phyloP scores from a whole-genome alignment of 768 basidiomycete species.

The Termitomyces sp. region DNA sequence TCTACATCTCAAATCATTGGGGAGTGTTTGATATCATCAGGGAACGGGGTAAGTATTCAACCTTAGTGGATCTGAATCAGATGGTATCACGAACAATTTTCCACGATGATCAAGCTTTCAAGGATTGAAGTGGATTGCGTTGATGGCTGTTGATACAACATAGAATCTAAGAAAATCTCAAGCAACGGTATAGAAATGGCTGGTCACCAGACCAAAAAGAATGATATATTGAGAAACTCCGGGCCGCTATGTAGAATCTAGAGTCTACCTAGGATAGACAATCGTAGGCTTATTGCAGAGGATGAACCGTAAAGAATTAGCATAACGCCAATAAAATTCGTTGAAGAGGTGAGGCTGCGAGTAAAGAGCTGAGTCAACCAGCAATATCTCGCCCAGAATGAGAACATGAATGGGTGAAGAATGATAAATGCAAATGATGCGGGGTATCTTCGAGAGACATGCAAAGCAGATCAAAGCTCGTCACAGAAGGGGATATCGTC shows the following conservation, averaged over 20 bases:
- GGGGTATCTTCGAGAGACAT: slow-evolving; percentile 11
- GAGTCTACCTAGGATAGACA: slow-evolving; percentile 11
- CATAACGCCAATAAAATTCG: background rate
- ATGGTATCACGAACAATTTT: background rate
- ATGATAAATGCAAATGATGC: slow-evolving; percentile 6
- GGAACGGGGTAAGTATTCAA: background rate
- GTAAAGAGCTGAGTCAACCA: slow-evolving; percentile 21
- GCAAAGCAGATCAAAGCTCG: slow-evolving; percentile 33
- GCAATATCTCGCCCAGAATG: slow-evolving; percentile 13
- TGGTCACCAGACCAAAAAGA: slow-evolving; percentile 8
- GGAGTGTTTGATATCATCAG: background rate
- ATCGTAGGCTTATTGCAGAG: background rate
- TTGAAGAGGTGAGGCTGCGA: background rate
- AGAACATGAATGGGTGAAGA: background rate
- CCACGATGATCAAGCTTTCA: no score
- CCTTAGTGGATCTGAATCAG: background rate
- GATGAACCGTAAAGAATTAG: slow-evolving; percentile 1
- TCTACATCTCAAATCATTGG: background rate
- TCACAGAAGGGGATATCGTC: slow-evolving; percentile 53
- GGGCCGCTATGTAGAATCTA: slow-evolving; percentile 6
- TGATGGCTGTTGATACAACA: no score
- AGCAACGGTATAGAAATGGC: no score
- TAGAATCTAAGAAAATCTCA: no score
- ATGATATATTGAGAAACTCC: slow-evolving; percentile 11
- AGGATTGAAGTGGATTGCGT: no score